These are phyloP conservation scores for Colletotrichum musae DNA, from an alignment of 2,329 filamentous ascomycete genomes.

Conservation along the genomic window DNA sequence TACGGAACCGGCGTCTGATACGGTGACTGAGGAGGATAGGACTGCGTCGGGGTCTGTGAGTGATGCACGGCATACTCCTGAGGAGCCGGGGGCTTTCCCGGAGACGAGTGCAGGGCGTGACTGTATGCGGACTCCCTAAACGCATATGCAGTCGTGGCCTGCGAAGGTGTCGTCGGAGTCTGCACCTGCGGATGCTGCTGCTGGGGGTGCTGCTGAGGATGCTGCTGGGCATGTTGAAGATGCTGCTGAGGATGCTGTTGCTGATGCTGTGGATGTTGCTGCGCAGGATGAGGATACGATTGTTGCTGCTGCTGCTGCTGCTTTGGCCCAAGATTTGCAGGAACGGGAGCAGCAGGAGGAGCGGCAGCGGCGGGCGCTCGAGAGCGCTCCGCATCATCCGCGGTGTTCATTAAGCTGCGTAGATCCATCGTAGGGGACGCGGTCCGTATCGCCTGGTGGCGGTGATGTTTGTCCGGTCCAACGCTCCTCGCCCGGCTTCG, in stretches of 20 bases:
- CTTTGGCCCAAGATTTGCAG: constrained; percentile 35
- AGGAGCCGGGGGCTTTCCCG: constrained; percentile 57
- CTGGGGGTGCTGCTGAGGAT: constrained; percentile 43
- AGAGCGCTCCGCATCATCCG: constrained; percentile 60
- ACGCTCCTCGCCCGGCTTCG: constrained; percentile 34
- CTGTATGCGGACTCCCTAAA: constrained; percentile 63
- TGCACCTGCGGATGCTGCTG: constrained; percentile 45
- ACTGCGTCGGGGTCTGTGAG: constrained; percentile 43
- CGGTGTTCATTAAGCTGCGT: constrained; percentile 67
- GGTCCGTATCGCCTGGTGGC: constrained; percentile 16
- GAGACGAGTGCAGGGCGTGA: constrained; percentile 60
- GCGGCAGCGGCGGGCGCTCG: constrained; percentile 49
- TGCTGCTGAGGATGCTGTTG: constrained; percentile 46
- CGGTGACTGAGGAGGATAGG: constrained; percentile 56
- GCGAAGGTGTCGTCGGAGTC: constrained; percentile 48
- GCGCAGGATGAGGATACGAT: not conserved
- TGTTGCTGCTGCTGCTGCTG: constrained; percentile 34
- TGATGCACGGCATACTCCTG: constrained; percentile 58
- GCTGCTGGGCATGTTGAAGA: constrained; percentile 47
- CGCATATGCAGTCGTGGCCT: constrained; percentile 59
- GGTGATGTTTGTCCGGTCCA: constrained; percentile 18
- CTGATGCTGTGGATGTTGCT: constrained; percentile 45
- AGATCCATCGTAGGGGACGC: constrained; percentile 62
- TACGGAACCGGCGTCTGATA: constrained; percentile 60
- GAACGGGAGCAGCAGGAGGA: constrained; percentile 39